Conservation (phyloP, 2,329 filamentous ascomycete species). For the Colletotrichum sp. region DNA sequence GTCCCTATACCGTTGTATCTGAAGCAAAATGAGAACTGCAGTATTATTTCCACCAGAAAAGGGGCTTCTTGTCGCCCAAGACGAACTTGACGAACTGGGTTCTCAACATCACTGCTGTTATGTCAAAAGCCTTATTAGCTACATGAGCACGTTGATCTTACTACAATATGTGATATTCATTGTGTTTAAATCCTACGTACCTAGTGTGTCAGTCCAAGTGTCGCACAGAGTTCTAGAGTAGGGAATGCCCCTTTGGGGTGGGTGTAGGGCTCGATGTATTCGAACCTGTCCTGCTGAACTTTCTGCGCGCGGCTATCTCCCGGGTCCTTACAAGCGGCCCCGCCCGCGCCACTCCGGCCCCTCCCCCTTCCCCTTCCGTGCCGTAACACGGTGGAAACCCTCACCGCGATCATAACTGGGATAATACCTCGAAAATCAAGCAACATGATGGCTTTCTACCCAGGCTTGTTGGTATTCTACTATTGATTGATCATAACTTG, state of each 20-base stretch:
- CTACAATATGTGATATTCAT: not conserved
- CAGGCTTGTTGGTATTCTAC: not conserved
- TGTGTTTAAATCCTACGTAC: not conserved
- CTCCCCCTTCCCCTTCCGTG: not conserved
- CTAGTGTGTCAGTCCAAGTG: not conserved
- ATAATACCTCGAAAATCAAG: not conserved
- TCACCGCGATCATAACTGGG: not conserved
- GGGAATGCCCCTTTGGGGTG: not conserved
- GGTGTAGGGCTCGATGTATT: not conserved
- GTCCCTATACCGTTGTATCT: fast-evolving
- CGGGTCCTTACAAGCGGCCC: not conserved
- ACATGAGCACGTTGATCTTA: not conserved
- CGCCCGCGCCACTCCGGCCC: not conserved
- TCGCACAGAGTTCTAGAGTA: not conserved
- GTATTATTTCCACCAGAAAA: not conserved
- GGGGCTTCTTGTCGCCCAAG: too few species aligned
- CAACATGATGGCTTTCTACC: fast-evolving
- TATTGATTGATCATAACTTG: not conserved
- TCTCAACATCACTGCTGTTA: not conserved
- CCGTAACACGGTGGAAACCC: not conserved
- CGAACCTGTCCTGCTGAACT: not conserved
- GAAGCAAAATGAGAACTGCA: not conserved
- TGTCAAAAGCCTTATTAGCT: not conserved
- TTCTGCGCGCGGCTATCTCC: not conserved
- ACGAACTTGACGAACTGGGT: not conserved